Evolutionary conservation across 1,284 basidiomycete genomes (phyloP).

Genomic region (Apiotrichum brassicae): DNA sequence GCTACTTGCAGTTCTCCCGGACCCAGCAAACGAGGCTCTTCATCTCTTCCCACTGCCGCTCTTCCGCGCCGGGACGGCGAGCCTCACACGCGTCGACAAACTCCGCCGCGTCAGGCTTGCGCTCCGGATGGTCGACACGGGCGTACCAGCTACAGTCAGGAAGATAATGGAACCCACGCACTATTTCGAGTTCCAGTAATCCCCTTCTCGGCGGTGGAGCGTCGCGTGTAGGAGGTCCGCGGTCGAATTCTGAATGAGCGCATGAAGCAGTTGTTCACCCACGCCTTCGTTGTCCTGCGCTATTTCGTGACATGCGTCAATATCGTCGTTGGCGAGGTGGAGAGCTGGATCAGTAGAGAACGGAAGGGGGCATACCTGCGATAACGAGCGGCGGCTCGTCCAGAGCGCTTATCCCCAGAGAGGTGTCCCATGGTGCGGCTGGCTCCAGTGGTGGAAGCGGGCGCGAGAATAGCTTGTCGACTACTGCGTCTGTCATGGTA

Average conservation of each 20-base stretch:
- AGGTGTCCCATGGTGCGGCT: conserved; percentile 26
- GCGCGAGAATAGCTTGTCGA: conserved; percentile 23
- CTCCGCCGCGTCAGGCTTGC: conserved; percentile 22
- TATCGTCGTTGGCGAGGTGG: conserved; percentile 46
- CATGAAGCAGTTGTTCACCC: no score
- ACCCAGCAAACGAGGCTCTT: conserved; percentile 39
- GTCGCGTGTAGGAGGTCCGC: conserved; percentile 44
- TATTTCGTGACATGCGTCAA: conserved; percentile 38
- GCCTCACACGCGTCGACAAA: conserved; percentile 43
- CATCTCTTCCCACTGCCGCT: conserved; percentile 41
- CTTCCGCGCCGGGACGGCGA: conserved; percentile 7
- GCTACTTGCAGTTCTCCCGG: no score
- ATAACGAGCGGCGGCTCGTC: conserved; percentile 31
- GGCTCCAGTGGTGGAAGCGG: conserved; percentile 36
- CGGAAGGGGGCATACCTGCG: conserved; percentile 25
- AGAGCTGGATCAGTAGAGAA: conserved; percentile 21
- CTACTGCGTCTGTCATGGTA: conserved; percentile 5
- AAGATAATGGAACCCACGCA: conserved; percentile 12
- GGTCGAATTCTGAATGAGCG: conserved; percentile 33
- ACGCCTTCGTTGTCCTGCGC: conserved; percentile 39
- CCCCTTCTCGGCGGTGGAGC: conserved; percentile 43
- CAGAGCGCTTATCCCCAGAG: conserved; percentile 28
- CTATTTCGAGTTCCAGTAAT: conserved; percentile 48
- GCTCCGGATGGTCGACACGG: conserved; percentile 14
- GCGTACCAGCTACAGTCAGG: conserved; percentile 32